Conservation (phyloP, 345 rosid genomes). For the Geranium rotundifolium region DNA sequence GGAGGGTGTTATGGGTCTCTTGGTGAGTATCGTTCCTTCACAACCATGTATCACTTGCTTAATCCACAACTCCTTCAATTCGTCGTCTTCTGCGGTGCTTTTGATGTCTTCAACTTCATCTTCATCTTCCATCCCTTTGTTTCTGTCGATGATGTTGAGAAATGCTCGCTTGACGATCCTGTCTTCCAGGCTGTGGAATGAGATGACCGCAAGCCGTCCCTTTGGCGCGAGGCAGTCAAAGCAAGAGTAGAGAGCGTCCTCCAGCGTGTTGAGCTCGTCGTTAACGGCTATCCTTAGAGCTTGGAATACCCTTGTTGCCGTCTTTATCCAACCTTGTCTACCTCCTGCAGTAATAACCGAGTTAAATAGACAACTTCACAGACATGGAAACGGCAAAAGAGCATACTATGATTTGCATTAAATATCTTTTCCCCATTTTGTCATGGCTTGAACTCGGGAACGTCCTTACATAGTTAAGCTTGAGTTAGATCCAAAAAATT, state of each 20-base stretch:
- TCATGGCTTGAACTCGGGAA: too few relatives aligned
- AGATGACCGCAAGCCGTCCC: slow-evolving; percentile 82
- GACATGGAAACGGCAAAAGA: not conserved
- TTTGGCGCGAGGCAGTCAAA: slow-evolving; percentile 80
- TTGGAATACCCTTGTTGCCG: slow-evolving; percentile 91
- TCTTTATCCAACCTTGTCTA: slow-evolving; percentile 94
- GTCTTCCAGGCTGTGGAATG: slow-evolving; percentile 95
- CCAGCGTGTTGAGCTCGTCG: slow-evolving; percentile 73
- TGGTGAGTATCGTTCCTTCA: slow-evolving; percentile 66
- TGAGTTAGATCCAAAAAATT: too few relatives aligned
- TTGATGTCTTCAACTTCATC: slow-evolving; percentile 11
- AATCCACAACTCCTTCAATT: slow-evolving; percentile 47
- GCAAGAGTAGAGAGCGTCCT: slow-evolving; percentile 49
- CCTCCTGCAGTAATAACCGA: slow-evolving; percentile 37
- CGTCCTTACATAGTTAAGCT: too few relatives aligned
- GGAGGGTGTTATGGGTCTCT: slow-evolving; percentile 86
- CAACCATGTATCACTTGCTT: slow-evolving; percentile 42
- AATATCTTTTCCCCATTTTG: not conserved
- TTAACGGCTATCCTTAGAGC: slow-evolving; percentile 89
- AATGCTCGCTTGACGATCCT: slow-evolving; percentile 83
- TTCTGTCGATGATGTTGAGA: slow-evolving; percentile 46
- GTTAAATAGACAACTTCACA: not conserved
- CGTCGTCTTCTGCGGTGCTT: slow-evolving; percentile 12
- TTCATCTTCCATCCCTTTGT: slow-evolving; percentile 13
- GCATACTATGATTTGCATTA: not conserved